phyloP scores from a whole-genome alignment of 2,329 filamentous ascomycete genomes.

The Chrysosphaeria jannelii region DNA sequence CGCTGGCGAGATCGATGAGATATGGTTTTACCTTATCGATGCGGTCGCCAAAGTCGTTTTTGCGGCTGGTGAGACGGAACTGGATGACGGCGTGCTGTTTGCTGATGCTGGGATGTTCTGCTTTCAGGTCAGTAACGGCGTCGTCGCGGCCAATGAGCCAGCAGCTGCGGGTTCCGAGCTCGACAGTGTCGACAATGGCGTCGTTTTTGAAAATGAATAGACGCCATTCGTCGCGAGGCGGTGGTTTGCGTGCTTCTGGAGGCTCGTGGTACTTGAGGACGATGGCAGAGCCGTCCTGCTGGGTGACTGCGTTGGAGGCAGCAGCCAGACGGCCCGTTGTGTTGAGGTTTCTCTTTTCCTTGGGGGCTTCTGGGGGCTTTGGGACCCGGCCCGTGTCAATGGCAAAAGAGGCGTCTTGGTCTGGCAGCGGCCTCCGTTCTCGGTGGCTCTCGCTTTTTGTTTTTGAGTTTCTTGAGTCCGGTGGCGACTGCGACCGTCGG shows the following conservation, averaged over 20 bases:
- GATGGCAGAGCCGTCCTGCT: constrained; percentile 43
- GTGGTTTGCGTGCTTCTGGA: constrained; percentile 65
- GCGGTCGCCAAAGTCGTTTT: constrained; percentile 66
- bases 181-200: constrained; percentile 55
- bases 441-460: not conserved
- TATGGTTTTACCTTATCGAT: constrained; percentile 59
- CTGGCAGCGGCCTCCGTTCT: constrained; percentile 22
- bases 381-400: constrained; percentile 13
- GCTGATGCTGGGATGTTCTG: constrained; percentile 77
- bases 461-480: not conserved
- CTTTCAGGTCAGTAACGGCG: constrained; percentile 49
- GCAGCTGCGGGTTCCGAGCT: constrained; percentile 47
- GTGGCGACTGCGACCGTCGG: too few species aligned
- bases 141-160: constrained; percentile 71
- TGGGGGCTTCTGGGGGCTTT: constrained; percentile 17
- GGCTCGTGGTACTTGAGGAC: constrained; percentile 93
- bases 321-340: constrained; percentile 59
- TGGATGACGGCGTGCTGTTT: constrained; percentile 92
- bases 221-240: constrained; percentile 52
- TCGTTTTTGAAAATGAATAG: constrained; percentile 75
- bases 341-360: constrained; percentile 70
- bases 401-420: constrained; percentile 28
- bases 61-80: constrained; percentile 59
- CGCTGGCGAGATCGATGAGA: constrained; percentile 75
- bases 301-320: constrained; percentile 47